Percentiles rank a stretch among this genome's conserved stretches.
These are phyloP conservation scores for Xanthoconium separans DNA, from an alignment of 1,284 basidiomycete genomes.

Conservation along the genomic window DNA sequence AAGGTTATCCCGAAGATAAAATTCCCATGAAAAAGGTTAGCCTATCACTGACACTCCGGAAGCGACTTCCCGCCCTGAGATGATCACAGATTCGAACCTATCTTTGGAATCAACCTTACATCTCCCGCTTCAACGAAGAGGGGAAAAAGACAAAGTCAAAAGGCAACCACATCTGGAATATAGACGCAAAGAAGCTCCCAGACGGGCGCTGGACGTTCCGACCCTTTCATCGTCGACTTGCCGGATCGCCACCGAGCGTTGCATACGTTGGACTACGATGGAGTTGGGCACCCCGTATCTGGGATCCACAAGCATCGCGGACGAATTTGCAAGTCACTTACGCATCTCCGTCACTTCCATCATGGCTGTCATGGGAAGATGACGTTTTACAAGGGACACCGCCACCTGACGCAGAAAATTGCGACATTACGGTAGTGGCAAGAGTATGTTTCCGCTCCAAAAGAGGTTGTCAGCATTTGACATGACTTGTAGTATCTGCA, in stretches of 20 bases:
- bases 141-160: slow-evolving; percentile 99
- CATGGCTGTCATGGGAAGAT: slow-evolving; percentile 89
- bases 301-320: slow-evolving; percentile 93
- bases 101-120: slow-evolving; percentile 91
- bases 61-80: slow-evolving; percentile 19
- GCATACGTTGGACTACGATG: slow-evolving; percentile 85
- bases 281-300: slow-evolving; percentile 92
- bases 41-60: slow-evolving; percentile 15
- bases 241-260: slow-evolving; percentile 76
- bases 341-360: slow-evolving; percentile 76
- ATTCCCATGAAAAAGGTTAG: slow-evolving; percentile 86
- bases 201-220: slow-evolving; percentile 90
- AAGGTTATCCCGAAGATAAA: slow-evolving; percentile 83
- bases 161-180: slow-evolving; percentile 99
- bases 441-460: slow-evolving; percentile 46
- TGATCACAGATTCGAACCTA: slow-evolving; percentile 85
- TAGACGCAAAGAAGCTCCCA: slow-evolving; percentile 84
- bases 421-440: slow-evolving; percentile 69
- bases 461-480: slow-evolving; percentile 11
- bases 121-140: slow-evolving; percentile 98
- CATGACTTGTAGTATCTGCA: slow-evolving; percentile 54
- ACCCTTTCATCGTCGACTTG: slow-evolving; percentile 85
- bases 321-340: slow-evolving; percentile 79
- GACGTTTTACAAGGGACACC: slow-evolving; percentile 74
- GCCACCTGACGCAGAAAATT: slow-evolving; percentile 66